Conservation (phyloP, 306 rosid genomes). For the barrel medic (Medicago truncatula) region DNA sequence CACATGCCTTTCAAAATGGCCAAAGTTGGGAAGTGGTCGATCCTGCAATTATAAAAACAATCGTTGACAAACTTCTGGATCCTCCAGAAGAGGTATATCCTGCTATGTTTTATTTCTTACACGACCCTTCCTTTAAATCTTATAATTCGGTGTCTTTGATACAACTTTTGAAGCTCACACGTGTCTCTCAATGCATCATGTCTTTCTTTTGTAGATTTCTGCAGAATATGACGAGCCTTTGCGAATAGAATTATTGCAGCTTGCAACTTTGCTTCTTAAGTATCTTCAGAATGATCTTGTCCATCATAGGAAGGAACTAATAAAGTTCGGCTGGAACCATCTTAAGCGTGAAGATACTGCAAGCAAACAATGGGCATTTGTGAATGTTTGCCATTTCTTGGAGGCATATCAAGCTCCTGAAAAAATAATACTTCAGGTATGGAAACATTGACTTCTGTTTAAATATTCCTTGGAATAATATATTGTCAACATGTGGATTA, state of each 20-base stretch:
- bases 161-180: neutral
- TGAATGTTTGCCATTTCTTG: constrained; percentile 98
- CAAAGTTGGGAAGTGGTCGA: constrained; percentile 99
- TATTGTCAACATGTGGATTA: constrained; percentile 17
- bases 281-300: constrained; percentile 97
- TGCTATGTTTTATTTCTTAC: constrained; percentile 20
- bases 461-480: neutral
- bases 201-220: constrained; percentile 72
- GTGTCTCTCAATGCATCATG: constrained; percentile 35
- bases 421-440: constrained; percentile 96
- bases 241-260: constrained; percentile 95
- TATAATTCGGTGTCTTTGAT: constrained; percentile 12
- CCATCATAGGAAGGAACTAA: constrained; percentile 94
- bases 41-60: constrained; percentile 77
- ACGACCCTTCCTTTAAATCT: constrained; percentile 1
- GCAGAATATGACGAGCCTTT: constrained; percentile 98
- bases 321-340: constrained; percentile 99
- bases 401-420: constrained; percentile 99
- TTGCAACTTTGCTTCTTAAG: constrained; percentile 95
- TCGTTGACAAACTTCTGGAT: constrained; percentile 99
- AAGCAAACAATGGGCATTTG: constrained; percentile 99
- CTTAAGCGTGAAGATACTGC: constrained; percentile 99
- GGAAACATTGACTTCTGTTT: constrained; percentile 27
- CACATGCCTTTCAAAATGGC: constrained; percentile 94
- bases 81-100: constrained; percentile 94